Evolutionary conservation across 1,284 basidiomycete genomes (phyloP), one percentile per base, ranked within the genome.

Genomic region (Rhodotorula sp.): DNA sequence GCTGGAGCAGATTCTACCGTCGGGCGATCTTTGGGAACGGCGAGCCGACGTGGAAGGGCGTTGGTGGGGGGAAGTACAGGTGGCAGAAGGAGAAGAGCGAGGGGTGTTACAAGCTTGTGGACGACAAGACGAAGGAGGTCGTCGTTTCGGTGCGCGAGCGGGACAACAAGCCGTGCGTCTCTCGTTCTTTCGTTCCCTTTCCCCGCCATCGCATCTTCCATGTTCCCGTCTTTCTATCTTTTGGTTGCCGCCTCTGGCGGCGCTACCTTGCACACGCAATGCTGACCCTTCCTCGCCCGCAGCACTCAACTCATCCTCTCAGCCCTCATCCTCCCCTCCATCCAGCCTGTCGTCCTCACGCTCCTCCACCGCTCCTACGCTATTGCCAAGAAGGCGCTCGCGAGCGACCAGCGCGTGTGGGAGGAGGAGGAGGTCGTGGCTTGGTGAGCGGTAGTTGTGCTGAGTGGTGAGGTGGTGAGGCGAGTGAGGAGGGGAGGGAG

Each of bases 311-410:
- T 67, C 66, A 44, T 67, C 46, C 32, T 67, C 48, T 67, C 66
- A 21, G 66, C 66, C 22, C 66, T 67, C 46, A 44, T 57, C 55
- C 66, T 58, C 25, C 61, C 61, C 17, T 67, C 66, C 3, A 5
- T 67, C 21, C 66, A 67, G 25, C 66, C 66, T 13, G 48, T 67
- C 61, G 54, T 67, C 54, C 61, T 67, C 32, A 67, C 66, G 6
- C 61, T 67, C 22, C 48, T 67, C 0, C 66, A 67, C 66, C 60
- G 61, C 19, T 27, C 36, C 3, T 67, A 48, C 48, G 48, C 61
- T 3, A 22, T 19, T 25, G 60, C 34, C 9, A 36, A 56, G 25
- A 62, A 62, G 61, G n/a, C 25, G 8, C 60, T 29, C 22, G 36
- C 34, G 15, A n/a, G 32, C 22, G 66, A 67, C 19, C 66, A 27